Evolutionary conservation across 176 grass and related monocot species (phyloP).

Genomic region (Zoysia pacifica): DNA sequence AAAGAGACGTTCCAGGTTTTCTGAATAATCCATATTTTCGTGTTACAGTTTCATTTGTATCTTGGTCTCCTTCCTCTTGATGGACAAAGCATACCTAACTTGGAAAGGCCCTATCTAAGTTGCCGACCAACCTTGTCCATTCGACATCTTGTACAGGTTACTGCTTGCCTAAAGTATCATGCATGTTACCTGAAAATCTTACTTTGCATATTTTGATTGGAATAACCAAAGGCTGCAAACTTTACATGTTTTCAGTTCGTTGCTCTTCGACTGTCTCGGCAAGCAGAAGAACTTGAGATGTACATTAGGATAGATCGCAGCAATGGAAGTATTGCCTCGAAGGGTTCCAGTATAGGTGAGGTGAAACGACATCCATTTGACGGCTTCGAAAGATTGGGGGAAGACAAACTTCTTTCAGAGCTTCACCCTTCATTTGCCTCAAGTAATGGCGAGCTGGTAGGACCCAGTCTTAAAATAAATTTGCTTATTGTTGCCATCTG

Average conservation of each 20-base stretch:
- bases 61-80: slow-evolving; percentile 64
- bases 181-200: slow-evolving; percentile 2
- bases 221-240: slow-evolving; percentile 17
- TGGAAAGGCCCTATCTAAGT: slow-evolving; percentile 72
- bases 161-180: slow-evolving; percentile 25
- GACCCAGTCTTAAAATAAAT: slow-evolving; percentile 19
- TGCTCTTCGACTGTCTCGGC: slow-evolving; percentile 55
- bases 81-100: slow-evolving; percentile 45
- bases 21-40: slow-evolving; percentile 29
- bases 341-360: slow-evolving; percentile 24
- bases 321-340: slow-evolving; percentile 14
- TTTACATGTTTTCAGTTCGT: slow-evolving; percentile 52
- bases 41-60: slow-evolving; percentile 58
- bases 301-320: slow-evolving; percentile 42
- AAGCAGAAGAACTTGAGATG: slow-evolving; percentile 62
- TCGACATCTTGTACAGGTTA: slow-evolving; percentile 61
- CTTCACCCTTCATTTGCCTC: slow-evolving; percentile 45
- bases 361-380: slow-evolving; percentile 24
- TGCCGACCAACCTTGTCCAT: slow-evolving; percentile 58
- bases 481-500: slow-evolving; percentile 28
- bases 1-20: slow-evolving; percentile 3
- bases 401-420: slow-evolving; percentile 56
- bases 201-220: not conserved
- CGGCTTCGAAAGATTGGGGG: slow-evolving; percentile 47
- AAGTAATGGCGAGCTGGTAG: slow-evolving; percentile 49